Base-by-base conservation (phyloP, 202 grass and related monocot species). In the Carex sylvatica region DNA sequence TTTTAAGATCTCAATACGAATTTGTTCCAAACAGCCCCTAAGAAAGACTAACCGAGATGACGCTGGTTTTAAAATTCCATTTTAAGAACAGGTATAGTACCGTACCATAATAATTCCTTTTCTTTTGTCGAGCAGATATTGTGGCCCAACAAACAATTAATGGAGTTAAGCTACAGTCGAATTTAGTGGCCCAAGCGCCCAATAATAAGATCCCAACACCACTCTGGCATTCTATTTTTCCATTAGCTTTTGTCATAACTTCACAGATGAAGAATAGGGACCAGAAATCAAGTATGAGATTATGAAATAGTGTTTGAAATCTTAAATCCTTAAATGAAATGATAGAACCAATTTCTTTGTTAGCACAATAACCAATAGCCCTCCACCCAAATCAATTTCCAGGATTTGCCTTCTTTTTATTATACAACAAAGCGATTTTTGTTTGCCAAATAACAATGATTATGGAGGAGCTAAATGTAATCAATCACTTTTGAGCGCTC, bases 401-500 rank as follows among this genome's bases (percentile, higher is more conserved):
- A 40, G 36, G 10, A 56, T 47, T 10, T 22, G 3, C 15, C 18
- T 70, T 61, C 19, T 46, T 74, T 51, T 58, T 72, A 66, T 59
- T 33, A 3, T 65, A 51, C 24, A 15, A 68, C 22, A 1, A 36
- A 18, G 2, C 16, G 0, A 69, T 69, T 69, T 19, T 49, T 74
- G 26, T 76, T 76, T 59, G 14, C 2, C 1, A 76, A 56, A 76
- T 26, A 76, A n/a, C 24, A 59, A 77, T 19, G 15, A 38, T 20
- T 59, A 77, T 59, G 8, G 14, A 18, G 31, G 79, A 12, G 61
- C 24, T 10, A 16, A 14, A 31, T 58, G 77, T 16, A 9, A 54
- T 65, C 2, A 49, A 54, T 65, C 2, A 49, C 81, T 94, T 89
- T 69, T 88, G 76, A 44, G 84, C 89, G 52, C 61, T 78, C 6